Base-by-base conservation (phyloP, 2,329 filamentous ascomycete genomes). In the Aspergillus pseudoviridinutans region DNA sequence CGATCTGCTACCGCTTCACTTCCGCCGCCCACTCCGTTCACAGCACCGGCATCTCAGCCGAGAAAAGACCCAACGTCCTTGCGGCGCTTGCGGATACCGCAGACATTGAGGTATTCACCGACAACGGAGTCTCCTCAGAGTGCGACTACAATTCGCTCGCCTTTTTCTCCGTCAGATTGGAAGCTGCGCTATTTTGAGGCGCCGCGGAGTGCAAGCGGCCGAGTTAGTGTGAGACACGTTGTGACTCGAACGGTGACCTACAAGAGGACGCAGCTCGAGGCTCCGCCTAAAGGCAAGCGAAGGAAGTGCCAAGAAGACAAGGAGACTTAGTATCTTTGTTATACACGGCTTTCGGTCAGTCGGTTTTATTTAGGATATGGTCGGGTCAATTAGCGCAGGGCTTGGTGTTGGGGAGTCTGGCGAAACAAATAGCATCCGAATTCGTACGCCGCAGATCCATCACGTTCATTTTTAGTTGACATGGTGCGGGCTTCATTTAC, bases 241-340 rank as follows among this genome's bases (percentile, higher is more conserved):
- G 90, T 97, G 54, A 97, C 92, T n/a, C 84, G 92, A 65, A 97
- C 92, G 17, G 90, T 96, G 58, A 96, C 91, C 44, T 96, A 95
- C 76, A 96, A 90, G 67, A 77, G 80, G 54, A 72, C 89, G 71
- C 82, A 70, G 60, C 90, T 97, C 78, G 90, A 92, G 64, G 90
- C 92, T 25, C 91, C 92, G 41, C 93, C 92, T 7, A 92, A 92
- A 74, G 92, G 92, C 63, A 97, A 97, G 83, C 86, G 92, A 78
- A 88, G 92, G 78, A 95, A 91, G 80, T 49, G 51, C 17, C 58
- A 62, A 25, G 50, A 41, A 38, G 20, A 41, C 50, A 25, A 41
- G 24, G 29, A 29, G 29, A 8, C 29, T 51, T 27, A 44, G 22
- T 22, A 12, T 22, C n/a, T 22, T 25, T 25, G 44, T 22, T 14